phyloP scores from a whole-genome alignment of 1,139 yeast genomes.

The Kodamaea arcana region DNA sequence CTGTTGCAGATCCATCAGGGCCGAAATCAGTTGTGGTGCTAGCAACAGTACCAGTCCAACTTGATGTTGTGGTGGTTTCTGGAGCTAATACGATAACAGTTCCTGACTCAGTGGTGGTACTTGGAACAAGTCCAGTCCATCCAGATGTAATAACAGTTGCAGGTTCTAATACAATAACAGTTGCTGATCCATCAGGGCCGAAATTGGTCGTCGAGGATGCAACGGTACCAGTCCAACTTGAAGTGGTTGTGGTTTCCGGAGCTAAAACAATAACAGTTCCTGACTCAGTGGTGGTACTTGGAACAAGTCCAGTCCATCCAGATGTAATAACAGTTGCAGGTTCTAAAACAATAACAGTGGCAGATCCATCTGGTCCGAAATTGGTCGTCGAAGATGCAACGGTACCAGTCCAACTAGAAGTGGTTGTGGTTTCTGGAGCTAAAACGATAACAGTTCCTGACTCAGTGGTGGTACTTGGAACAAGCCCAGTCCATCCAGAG shows the following conservation, averaged over 20 bases:
- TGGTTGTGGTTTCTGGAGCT: not conserved
- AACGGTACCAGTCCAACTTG: not conserved
- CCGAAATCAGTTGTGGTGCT: too few species aligned
- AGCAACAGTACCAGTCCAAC: too few species aligned
- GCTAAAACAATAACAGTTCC: not conserved
- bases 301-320: conserved; percentile 9
- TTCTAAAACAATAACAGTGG: not conserved
- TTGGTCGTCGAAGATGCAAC: not conserved
- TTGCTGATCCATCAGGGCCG: not conserved
- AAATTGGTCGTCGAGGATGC: not conserved
- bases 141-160: too few species aligned
- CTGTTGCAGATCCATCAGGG: too few species aligned
- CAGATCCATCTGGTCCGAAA: not conserved
- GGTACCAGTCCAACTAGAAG: not conserved
- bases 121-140: too few species aligned
- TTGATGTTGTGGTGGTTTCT: too few species aligned
- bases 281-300: not conserved
- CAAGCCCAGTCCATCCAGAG: conserved; percentile 10
- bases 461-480: not conserved
- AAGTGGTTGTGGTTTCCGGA: not conserved
- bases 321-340: conserved; percentile 10
- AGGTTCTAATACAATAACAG: not conserved
- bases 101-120: too few species aligned
- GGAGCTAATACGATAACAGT: too few species aligned
- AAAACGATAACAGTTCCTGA: not conserved